These are phyloP conservation scores for Populus hybrid DNA, from an alignment of 441 rosid species.

Conservation along the genomic window DNA sequence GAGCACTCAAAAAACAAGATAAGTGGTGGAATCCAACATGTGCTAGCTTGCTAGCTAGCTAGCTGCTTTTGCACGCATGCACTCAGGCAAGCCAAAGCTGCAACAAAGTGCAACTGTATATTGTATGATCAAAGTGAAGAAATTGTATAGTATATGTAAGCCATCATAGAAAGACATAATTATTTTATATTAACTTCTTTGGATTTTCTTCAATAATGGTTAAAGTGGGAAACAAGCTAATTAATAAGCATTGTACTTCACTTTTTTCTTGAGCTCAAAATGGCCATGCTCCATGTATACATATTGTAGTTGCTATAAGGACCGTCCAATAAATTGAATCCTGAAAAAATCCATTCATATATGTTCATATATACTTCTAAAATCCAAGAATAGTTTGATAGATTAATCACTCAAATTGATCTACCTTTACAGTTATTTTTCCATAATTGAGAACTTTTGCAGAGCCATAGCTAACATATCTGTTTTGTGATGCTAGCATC, in stretches of 20 bases:
- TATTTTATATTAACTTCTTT: constrained; percentile 25
- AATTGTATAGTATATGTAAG: not conserved
- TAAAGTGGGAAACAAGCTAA: constrained; percentile 27
- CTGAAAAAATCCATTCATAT: not conserved
- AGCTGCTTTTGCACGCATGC: constrained; percentile 1
- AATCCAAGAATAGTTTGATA: too few species aligned
- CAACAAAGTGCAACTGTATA: not conserved
- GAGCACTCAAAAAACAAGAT: not conserved
- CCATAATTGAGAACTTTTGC: not conserved
- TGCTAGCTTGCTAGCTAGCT: not conserved
- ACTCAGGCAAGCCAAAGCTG: not conserved
- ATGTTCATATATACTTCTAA: too few species aligned
- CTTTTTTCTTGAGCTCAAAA: constrained; percentile 3
- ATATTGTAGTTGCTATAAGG: not conserved
- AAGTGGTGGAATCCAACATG: constrained; percentile 12
- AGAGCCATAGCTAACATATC: not conserved
- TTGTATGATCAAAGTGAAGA: not conserved
- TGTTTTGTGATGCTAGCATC: not conserved
- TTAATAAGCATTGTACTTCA: not conserved
- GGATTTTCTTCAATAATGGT: constrained; percentile 25
- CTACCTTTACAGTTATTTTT: not conserved
- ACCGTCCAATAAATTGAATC: constrained; percentile 1
- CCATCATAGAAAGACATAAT: constrained; percentile 5
- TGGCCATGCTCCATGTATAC: constrained; percentile 3
- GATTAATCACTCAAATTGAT: not conserved